These are phyloP conservation scores for Litchi chinensis DNA, from an alignment of 345 rosid genomes.

Conservation along the genomic window DNA sequence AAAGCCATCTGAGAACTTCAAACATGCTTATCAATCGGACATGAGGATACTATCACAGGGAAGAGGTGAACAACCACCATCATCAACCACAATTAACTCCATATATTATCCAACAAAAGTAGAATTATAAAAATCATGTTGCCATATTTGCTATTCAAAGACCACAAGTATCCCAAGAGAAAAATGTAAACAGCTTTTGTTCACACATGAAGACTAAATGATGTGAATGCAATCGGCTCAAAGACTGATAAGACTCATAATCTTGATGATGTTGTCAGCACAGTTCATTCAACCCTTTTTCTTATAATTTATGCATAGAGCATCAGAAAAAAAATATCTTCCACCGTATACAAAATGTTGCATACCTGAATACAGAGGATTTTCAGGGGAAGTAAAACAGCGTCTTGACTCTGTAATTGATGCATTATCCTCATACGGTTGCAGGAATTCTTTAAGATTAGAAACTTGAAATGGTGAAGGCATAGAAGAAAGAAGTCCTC, in stretches of 20 bases:
- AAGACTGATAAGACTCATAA: background rate
- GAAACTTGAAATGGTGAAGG: conserved; percentile 76
- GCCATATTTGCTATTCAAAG: background rate
- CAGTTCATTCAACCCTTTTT: conserved; percentile 6
- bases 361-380: conserved; percentile 49
- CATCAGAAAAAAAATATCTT: background rate
- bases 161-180: background rate
- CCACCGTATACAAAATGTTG: conserved; percentile 12
- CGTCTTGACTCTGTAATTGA: conserved; percentile 34
- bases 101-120: background rate
- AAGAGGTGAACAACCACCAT: background rate
- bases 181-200: background rate
- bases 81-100: conserved; percentile 7
- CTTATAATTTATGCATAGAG: background rate
- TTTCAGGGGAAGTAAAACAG: conserved; percentile 35
- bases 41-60: background rate
- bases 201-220: conserved; percentile 3
- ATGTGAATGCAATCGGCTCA: background rate
- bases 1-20: conserved; percentile 3
- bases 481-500: conserved; percentile 53
- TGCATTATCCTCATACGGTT: conserved; percentile 42
- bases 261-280: background rate
- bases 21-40: background rate
- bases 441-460: conserved; percentile 52
- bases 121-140: background rate